A percentile compares a stretch with the other conserved stretches of the same genome.
Conservation (phyloP, 1,139 yeast genomes). For the Lodderomyces theae region DNA sequence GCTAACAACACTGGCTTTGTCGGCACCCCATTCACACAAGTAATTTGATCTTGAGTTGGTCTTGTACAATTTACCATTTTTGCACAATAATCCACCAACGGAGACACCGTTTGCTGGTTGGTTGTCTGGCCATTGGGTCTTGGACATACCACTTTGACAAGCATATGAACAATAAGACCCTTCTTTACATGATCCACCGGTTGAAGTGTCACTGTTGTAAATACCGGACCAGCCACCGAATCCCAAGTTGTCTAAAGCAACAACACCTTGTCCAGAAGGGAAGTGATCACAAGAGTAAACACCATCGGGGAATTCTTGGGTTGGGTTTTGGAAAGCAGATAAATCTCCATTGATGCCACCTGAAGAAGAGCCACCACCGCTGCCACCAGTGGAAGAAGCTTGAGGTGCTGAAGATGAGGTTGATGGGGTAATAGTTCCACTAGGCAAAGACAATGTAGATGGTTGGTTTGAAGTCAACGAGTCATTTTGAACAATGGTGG, state of each 20-base stretch:
- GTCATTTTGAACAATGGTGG: conserved; percentile 40
- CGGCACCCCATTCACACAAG: conserved; percentile 83
- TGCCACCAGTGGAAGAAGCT: conserved; percentile 23
- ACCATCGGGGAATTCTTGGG: conserved; percentile 74
- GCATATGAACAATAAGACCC: conserved; percentile 96
- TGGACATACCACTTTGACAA: conserved; percentile 94
- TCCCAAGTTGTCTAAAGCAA: conserved; percentile 54
- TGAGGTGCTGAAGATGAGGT: conserved; percentile 11
- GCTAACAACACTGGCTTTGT: conserved; percentile 67
- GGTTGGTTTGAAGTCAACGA: conserved; percentile 51
- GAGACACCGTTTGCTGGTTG: conserved; percentile 89
- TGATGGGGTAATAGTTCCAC: conserved; percentile 11
- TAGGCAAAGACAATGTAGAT: conserved; percentile 29
- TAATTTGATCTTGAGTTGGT: conserved; percentile 59
- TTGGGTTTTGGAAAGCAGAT: conserved; percentile 50
- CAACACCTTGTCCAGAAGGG: conserved; percentile 92
- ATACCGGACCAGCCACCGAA: conserved; percentile 91
- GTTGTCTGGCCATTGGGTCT: conserved; percentile 89
- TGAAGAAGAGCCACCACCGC: conserved; percentile 19
- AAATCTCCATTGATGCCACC: conserved; percentile 55
- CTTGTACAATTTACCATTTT: conserved; percentile 75
- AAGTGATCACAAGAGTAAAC: conserved; percentile 67
- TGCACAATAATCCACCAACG: conserved; percentile 85
- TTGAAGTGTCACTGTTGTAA: conserved; percentile 52
- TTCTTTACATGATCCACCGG: conserved; percentile 69